A percentile compares a stretch with the other conserved stretches of the same genome.
phyloP scores from a whole-genome alignment of 2,329 filamentous ascomycete genomes.

The Cyphellophora attinorum region DNA sequence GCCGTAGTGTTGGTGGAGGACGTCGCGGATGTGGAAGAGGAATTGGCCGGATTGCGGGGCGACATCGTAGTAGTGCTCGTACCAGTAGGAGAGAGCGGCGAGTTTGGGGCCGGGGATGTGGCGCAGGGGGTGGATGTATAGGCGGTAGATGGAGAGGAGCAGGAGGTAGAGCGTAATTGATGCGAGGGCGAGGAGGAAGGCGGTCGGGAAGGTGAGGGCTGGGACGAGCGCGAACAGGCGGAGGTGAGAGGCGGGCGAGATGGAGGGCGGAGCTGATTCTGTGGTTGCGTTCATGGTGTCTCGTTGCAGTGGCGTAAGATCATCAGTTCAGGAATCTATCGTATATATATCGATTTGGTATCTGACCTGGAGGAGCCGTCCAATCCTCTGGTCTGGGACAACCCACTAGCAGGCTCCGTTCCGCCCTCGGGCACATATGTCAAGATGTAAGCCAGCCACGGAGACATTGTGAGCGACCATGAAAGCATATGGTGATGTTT shows the following conservation, averaged over 20 bases:
- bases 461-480: too few relatives aligned
- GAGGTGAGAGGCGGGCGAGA: background rate
- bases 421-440: too few relatives aligned
- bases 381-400: too few relatives aligned
- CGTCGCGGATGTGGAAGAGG: slow-evolving; percentile 23
- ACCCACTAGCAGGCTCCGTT: too few relatives aligned
- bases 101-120: slow-evolving; percentile 22
- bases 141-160: slow-evolving; percentile 11
- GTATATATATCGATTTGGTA: too few relatives aligned
- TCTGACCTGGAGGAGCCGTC: too few relatives aligned
- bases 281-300: too few relatives aligned
- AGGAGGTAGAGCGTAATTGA: slow-evolving; percentile 3
- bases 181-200: background rate
- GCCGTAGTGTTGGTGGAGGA: slow-evolving; percentile 28
- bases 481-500: too few relatives aligned
- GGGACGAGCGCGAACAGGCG: slow-evolving; percentile 2
- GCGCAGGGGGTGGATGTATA: slow-evolving; percentile 15
- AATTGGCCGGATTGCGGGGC: slow-evolving; percentile 23
- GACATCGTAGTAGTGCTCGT: slow-evolving; percentile 27
- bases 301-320: too few relatives aligned
- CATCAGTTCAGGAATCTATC: too few relatives aligned
- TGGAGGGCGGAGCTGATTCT: background rate
- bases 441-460: too few relatives aligned
- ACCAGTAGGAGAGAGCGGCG: slow-evolving; percentile 22
- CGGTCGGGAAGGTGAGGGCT: background rate